These are phyloP conservation scores for Cadophora sp. DNA, from an alignment of 2,329 filamentous ascomycete genomes.

Conservation along the genomic window DNA sequence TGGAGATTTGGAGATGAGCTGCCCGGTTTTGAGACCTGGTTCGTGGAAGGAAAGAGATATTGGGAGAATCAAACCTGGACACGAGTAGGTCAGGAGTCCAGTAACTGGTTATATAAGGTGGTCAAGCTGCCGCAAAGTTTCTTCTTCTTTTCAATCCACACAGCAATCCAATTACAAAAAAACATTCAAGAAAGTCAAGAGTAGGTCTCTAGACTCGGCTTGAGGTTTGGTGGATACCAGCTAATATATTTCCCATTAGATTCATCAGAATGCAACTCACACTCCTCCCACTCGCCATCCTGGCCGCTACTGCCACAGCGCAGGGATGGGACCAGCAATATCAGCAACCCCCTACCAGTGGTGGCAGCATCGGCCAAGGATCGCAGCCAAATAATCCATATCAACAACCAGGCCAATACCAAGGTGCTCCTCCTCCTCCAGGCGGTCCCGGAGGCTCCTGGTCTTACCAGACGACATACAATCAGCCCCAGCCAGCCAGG, in stretches of 20 bases:
- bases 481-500: neutral
- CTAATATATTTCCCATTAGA: neutral
- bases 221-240: neutral
- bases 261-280: constrained; percentile 12
- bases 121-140: neutral
- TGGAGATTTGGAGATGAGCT: neutral
- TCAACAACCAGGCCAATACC: neutral
- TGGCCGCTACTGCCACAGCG: neutral
- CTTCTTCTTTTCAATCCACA: neutral
- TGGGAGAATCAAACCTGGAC: too few species aligned
- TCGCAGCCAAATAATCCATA: too few species aligned
- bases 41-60: too few species aligned
- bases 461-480: constrained; percentile 5
- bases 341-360: too few species aligned
- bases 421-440: neutral
- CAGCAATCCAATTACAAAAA: neutral
- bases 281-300: constrained; percentile 2
- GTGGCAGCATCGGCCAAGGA: too few species aligned
- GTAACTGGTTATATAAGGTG: neutral
- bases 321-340: neutral
- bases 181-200: neutral
- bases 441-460: constrained; percentile 7
- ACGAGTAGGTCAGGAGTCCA: too few species aligned
- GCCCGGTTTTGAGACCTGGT: neutral
- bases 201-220: neutral